Evolutionary conservation across 257 asterid genomes (phyloP), one percentile per base, ranked within the genome.

Genomic region (Nicotiana attenuata): DNA sequence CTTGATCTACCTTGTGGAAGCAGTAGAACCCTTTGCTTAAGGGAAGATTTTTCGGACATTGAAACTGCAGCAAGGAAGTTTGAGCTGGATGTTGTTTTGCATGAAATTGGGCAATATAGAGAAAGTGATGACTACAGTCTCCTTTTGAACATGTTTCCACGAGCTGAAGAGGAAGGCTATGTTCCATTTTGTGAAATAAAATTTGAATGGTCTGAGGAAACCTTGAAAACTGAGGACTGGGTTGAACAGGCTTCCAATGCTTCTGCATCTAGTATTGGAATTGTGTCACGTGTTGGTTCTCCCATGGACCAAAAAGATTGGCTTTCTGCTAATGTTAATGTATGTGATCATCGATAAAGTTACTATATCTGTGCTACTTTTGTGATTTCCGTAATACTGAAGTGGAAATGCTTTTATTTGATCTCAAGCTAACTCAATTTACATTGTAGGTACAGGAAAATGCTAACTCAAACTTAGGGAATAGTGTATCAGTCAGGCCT

Each of bases 21-120:
- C 83, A 82, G 78, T 80, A 57, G 77, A 82, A 83, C 89, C 15
- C 91, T 94, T 56, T 89, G 85, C 79, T 85, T 94, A 59, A 89
- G 99, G 88, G 95, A 92, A 59, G 91, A 92, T 87, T 88, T 96
- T 65, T 81, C 85, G 81, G 88, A 87, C 81, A 65, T 92, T 91
- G 99, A 96, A 89, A 91, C 91, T 68, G 97, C 88, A 31, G 97
- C 99, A 0, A 89, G 77, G 86, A 90, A 86, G 84, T 96, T 96
- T 89, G 99, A 94, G 90, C 88, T 84, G 85, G 97, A 91, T 81
- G 82, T 81, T 81, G 84, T 91, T 80, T 59, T 65, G 41, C 78
- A 80, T 33, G 95, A 89, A 84, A 89, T 91, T 87, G 91, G 89
- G 84, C 90, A 87, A 50, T 80, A 33, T 64, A 85, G 84, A 81